Evolutionary conservation across 2,329 filamentous ascomycete genomes (phyloP).

Genomic region (Plectosphaerella cucumerina): DNA sequence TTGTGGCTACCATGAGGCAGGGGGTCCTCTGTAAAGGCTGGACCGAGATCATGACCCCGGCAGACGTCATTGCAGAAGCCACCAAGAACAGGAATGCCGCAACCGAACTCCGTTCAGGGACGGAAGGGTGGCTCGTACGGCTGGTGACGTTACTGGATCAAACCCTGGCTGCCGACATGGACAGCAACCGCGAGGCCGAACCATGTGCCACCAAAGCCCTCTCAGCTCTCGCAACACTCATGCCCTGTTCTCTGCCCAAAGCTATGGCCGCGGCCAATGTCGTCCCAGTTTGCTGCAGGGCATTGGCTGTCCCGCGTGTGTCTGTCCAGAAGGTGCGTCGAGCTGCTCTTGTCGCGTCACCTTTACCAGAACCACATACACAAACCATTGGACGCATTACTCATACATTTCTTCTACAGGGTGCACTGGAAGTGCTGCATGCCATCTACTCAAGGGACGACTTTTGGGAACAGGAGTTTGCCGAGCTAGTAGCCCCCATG

Average conservation of each 20-base stretch:
- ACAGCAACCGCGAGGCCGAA: slow-evolving; percentile 62
- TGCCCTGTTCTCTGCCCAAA: slow-evolving; percentile 85
- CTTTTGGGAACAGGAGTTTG: slow-evolving; percentile 74
- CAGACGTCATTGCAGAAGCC: slow-evolving; percentile 66
- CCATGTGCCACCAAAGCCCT: slow-evolving; percentile 72
- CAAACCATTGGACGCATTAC: no score
- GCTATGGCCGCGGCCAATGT: slow-evolving; percentile 70
- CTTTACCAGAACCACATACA: neutral
- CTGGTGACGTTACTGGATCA: slow-evolving; percentile 69
- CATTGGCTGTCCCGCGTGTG: slow-evolving; percentile 65
- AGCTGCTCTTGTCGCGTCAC: neutral
- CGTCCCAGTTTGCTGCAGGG: slow-evolving; percentile 66
- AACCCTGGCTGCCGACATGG: slow-evolving; percentile 63
- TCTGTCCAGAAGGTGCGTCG: slow-evolving; percentile 64
- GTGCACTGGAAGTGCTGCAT: slow-evolving; percentile 78
- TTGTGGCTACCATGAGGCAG: slow-evolving; percentile 77
- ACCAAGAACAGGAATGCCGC: slow-evolving; percentile 69
- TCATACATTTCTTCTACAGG: slow-evolving; percentile 37
- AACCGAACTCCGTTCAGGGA: slow-evolving; percentile 67
- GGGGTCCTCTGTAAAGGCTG: slow-evolving; percentile 82
- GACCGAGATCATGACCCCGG: slow-evolving; percentile 89
- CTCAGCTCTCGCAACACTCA: slow-evolving; percentile 70
- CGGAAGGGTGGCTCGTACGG: slow-evolving; percentile 83
- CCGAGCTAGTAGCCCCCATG: slow-evolving; percentile 73
- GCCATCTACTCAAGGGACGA: slow-evolving; percentile 72